Evolutionary conservation across 2,329 filamentous ascomycete genomes (phyloP), one percentile per base, ranked within the genome.

Genomic region (Neofusicoccum sp.): DNA sequence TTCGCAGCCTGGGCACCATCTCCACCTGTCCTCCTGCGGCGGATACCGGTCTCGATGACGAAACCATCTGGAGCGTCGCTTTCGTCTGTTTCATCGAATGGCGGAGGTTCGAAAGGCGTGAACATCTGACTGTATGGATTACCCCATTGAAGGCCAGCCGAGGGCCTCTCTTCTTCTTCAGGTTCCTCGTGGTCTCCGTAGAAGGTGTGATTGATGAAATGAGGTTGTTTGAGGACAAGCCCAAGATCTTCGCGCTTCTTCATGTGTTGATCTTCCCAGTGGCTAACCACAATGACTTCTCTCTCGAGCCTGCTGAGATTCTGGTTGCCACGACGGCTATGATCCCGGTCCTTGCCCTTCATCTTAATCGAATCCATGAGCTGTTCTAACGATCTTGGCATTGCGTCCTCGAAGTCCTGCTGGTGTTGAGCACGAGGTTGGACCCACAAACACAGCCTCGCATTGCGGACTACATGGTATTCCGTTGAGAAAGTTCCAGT

Each of bases 401-500:
- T 36, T 20, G 31, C 20, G 5, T 62, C 47, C n/a, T 62, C 48
- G 14, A 54, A 51, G 11, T 44, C 28, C n/a, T 48, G 60, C 20
- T 62, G 60, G 30, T 58, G 54, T 16, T 62, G 43, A 26, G 43
- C 44, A 12, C 43, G 34, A 12, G 47, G 40, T 26, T 48, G 28
- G 4, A 58, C 57, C 57, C 57, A 61, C n/a, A 58, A 16, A 4
- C 49, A 34, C 14, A 58, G 20, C 5, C 47, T 43, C 7, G 62
- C 49, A 44, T 62, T 62, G 16, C 58, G 53, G 4, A 43, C 28
- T 3, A 64, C 51, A 26, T 65, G 65, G 56, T 72, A 72, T n/a
- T 76, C 69, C 0, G 79, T 81, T 2, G 75, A 76, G 65, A 81
- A 81, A 0, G 79, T 82, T 3, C 79, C 79, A 33, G 67, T 78